Base-by-base conservation (phyloP, 2,329 filamentous ascomycete species). In the Leptographium wingfieldii region DNA sequence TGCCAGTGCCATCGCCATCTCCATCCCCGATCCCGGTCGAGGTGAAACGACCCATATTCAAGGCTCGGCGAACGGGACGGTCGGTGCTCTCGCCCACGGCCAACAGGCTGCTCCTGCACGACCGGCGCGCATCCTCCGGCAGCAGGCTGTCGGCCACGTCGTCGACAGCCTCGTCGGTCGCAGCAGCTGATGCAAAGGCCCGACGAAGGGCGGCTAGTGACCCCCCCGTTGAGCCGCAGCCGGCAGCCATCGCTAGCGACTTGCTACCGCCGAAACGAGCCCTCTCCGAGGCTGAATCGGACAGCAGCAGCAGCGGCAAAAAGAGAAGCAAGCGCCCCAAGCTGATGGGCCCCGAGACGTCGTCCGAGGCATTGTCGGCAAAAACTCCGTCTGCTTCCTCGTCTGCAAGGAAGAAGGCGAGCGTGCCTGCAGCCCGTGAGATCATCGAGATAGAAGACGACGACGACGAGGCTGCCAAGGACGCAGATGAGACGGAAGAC, bases 161-260 rank as follows among this genome's bases (percentile, higher is more conserved):
- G 14, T 22, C 22, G 22, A 22, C 22, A 22, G 22, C 22, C 22
- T 22, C 22, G 22, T 22, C 22, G 22, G 22, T 22, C 22, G 5
- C 38, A 40, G 38, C 38, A 40, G 22, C 55, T 5, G 55, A 22
- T n/a, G 3, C 16, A 10, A 11, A 27, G 35, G 25, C 3, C 16
- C 14, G 55, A 5, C 22, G 5, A 14, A 9, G 14, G n/a, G n/a
- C 38, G 5, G 14, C 12, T 14, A 27, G 4, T 14, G 55, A 27
- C n/a, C 7, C 33, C 10, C 19, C 22, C 5, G 10, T n/a, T 5
- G 55, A 49, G 38, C 43, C 55, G 5, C 40, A 19, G 16, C 55
- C 55, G 27, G 55, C 55, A n/a, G 55, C 55, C 27, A 35, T 59
- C 16, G 35, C n/a, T 3, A 59, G 57, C 38, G 52, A 59, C n/a